Conservation (phyloP, 371 early-diverging fungal species). For the Saksenaea vasiformis region DNA sequence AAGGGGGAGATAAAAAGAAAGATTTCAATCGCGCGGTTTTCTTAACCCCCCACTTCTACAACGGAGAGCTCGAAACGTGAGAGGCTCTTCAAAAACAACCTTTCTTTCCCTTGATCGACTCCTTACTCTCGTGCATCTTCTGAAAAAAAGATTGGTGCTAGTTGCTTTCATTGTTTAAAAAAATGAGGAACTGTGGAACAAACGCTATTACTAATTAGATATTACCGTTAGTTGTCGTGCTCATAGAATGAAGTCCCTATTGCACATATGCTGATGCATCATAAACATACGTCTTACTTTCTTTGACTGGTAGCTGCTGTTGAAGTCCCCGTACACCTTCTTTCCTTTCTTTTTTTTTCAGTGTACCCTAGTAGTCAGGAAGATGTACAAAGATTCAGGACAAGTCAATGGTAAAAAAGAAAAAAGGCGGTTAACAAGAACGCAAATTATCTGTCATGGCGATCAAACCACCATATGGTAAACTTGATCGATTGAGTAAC, state of each 20-base stretch:
- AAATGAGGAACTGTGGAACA: background rate
- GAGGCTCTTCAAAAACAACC: background rate
- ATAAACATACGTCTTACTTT: background rate
- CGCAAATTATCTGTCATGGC: background rate
- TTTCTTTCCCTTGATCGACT: background rate
- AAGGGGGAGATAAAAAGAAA: background rate
- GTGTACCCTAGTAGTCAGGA: background rate
- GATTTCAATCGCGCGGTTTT: background rate
- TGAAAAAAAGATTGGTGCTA: background rate
- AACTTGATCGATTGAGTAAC: background rate
- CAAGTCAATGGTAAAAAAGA: background rate
- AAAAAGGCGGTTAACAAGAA: background rate
- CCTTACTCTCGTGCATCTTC: constrained; percentile 2
- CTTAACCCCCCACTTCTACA: too few species aligned
- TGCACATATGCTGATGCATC: background rate
- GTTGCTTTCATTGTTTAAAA: background rate
- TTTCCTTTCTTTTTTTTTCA: background rate
- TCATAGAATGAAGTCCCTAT: background rate
- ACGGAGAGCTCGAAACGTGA: background rate
- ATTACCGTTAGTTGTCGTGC: background rate
- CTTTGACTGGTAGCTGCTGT: background rate
- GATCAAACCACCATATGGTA: constrained; percentile 3
- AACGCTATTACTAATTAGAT: background rate
- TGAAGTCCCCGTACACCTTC: background rate
- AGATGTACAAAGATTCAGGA: background rate